Evolutionary conservation across 2,329 filamentous ascomycete genomes (phyloP).

Genomic region (Eurotiales sp.): DNA sequence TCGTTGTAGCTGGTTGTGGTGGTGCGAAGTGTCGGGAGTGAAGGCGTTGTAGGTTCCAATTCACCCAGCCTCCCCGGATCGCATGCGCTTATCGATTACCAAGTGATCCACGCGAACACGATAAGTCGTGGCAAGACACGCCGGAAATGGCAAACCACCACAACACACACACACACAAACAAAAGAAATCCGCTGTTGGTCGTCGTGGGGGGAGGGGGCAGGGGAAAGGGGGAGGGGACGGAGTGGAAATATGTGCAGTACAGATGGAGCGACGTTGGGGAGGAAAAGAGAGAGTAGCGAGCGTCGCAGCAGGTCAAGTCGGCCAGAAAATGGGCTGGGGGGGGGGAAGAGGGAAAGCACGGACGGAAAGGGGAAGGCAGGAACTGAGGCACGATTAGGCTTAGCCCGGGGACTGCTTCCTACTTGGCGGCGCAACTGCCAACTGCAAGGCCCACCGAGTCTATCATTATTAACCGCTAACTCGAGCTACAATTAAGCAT

Average conservation of each 20-base stretch:
- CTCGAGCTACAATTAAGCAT: too few relatives aligned
- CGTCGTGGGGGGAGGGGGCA: constrained; percentile 15
- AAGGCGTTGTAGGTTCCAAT: neutral
- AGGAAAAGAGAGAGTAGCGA: constrained; percentile 1
- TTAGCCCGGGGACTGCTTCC: neutral
- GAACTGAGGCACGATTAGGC: neutral
- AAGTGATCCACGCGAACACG: constrained; percentile 14
- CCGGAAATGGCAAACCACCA: constrained; percentile 6
- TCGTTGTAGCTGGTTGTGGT: constrained; percentile 10
- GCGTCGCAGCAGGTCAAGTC: neutral
- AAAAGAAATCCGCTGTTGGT: constrained; percentile 15
- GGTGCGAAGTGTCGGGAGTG: neutral
- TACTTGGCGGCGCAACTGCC: neutral
- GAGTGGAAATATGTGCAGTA: constrained; percentile 16
- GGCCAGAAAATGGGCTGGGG: constrained; percentile 2
- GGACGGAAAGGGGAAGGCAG: constrained; percentile 3
- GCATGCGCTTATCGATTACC: constrained; percentile 14
- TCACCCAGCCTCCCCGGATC: constrained; percentile 13
- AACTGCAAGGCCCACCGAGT: constrained; percentile 12
- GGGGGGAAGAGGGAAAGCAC: constrained; percentile 9
- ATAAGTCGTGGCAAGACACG: constrained; percentile 7
- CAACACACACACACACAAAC: constrained; percentile 14
- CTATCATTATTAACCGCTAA: too few relatives aligned
- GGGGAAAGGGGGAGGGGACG: too few relatives aligned
- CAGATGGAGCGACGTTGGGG: constrained; percentile 15